Base-by-base conservation (phyloP, 2,329 filamentous ascomycete species). In the Colletotrichum siamense region DNA sequence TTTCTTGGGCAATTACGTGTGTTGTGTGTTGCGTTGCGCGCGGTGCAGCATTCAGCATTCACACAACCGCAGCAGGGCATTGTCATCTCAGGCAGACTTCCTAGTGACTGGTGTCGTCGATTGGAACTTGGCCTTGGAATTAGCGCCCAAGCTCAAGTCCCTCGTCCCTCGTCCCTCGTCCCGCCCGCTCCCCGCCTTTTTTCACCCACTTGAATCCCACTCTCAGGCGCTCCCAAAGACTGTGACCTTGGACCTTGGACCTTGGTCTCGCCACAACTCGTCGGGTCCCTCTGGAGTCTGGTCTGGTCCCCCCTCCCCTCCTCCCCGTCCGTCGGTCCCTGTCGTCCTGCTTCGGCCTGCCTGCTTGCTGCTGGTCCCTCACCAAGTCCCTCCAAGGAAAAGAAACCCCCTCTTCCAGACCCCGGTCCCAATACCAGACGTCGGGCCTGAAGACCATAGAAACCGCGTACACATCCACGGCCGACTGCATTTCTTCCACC, bases 81-180 rank as follows among this genome's bases (percentile, higher is more conserved):
- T 61, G 26, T 61, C 57, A 49, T 49, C 39, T 49, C 39, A 49
- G 39, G 39, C 39, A n/a, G 39, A 6, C 39, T 49, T 49, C 39
- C 39, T 49, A 18, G 16, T 44, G 39, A n/a, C 39, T 44, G 39
- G 39, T 49, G 39, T 49, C 39, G 39, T 49, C 24, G 55, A 59
- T 59, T 71, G 73, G 69, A 52, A 75, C 69, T 67, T 72, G 62
- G 62, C 73, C 69, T 72, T 72, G 69, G 69, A 75, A 75, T 76
- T 76, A 76, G 73, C 73, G 73, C 73, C 73, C 73, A 76, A 76
- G 73, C 73, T 69, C 44, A 22, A 39, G 36, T 39, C 15, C 36
- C 36, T 39, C 36, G n/a, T 52, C 15, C 36, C 36, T 39, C 36
- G n/a, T 52, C 44, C 64, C 63, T 22, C 64, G 63, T 69, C 73